phyloP scores from a whole-genome alignment of 768 basidiomycete species.

The Lentinula boryana region DNA sequence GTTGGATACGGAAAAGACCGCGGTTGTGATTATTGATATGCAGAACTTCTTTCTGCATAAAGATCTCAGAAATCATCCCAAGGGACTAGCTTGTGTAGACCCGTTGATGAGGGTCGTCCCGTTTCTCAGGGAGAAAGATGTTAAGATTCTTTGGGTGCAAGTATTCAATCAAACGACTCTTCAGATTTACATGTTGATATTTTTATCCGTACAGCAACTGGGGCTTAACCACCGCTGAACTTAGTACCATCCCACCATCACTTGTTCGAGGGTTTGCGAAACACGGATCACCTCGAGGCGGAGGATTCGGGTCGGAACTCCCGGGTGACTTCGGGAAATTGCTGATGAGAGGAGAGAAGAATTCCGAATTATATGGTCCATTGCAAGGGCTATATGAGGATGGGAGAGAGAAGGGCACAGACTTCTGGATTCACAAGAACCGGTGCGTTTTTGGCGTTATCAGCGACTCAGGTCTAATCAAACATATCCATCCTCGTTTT shows the following conservation, averaged over 20 bases:
- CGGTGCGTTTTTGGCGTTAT: slow-evolving; percentile 27
- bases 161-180: slow-evolving; percentile 11
- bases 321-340: slow-evolving; percentile 49
- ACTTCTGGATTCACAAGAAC: slow-evolving; percentile 73
- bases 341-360: slow-evolving; percentile 51
- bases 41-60: slow-evolving; percentile 71
- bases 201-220: slow-evolving; percentile 42
- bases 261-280: slow-evolving; percentile 51
- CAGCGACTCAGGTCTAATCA: not conserved
- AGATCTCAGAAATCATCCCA: slow-evolving; percentile 46
- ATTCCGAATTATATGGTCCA: slow-evolving; percentile 59
- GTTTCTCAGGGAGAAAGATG: slow-evolving; percentile 38
- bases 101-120: slow-evolving; percentile 46
- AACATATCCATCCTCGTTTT: not conserved
- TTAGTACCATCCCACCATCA: slow-evolving; percentile 55
- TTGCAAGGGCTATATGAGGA: slow-evolving; percentile 49
- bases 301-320: slow-evolving; percentile 50
- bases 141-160: slow-evolving; percentile 64
- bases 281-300: slow-evolving; percentile 22
- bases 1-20: slow-evolving; percentile 41
- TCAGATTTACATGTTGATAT: not conserved
- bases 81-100: slow-evolving; percentile 52
- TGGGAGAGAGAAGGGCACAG: slow-evolving; percentile 48
- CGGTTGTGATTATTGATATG: slow-evolving; percentile 67
- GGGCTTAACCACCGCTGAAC: slow-evolving; percentile 63